phyloP scores from a whole-genome alignment of 139 green algal species.

The Dunaliella primolecta region DNA sequence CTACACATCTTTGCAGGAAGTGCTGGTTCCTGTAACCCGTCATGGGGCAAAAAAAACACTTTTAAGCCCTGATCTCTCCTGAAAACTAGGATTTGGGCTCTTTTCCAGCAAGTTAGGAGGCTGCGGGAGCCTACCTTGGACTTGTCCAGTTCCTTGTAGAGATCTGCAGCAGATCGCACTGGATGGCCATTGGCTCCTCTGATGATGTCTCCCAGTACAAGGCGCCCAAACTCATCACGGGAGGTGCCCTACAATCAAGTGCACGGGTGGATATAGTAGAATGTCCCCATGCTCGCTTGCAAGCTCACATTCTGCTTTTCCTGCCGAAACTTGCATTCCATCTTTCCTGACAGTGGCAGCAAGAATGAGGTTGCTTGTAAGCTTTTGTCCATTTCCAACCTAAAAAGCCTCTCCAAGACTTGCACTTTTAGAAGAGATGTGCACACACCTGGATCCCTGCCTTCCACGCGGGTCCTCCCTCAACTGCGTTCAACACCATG shows the following conservation, averaged over 20 bases:
- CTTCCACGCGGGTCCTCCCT: slow-evolving; percentile 69
- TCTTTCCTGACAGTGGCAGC: no score
- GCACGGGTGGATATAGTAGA: no score
- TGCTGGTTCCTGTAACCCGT: no score
- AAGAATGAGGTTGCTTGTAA: no score
- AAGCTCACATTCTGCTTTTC: neutral
- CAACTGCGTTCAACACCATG: slow-evolving; percentile 73
- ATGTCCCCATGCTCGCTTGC: neutral
- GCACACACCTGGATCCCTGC: slow-evolving; percentile 11
- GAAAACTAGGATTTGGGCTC: no score
- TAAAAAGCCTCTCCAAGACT: no score
- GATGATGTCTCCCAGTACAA: slow-evolving; percentile 87
- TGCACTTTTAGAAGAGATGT: no score
- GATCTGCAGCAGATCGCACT: slow-evolving; percentile 48
- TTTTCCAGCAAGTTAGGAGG: no score
- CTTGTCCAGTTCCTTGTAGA: slow-evolving; percentile 79
- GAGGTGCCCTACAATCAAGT: slow-evolving; percentile 58
- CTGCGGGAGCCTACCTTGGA: slow-evolving; percentile 44
- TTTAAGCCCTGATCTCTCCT: no score
- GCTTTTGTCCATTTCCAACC: no score
- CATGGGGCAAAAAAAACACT: no score
- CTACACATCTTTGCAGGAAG: no score
- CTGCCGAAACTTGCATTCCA: neutral
- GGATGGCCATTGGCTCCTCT: slow-evolving; percentile 52
- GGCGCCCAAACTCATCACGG: slow-evolving; percentile 68